Evolutionary conservation across 2,329 filamentous ascomycete genomes (phyloP), one percentile per base, ranked within the genome.

Genomic region (Blastomyces percursus): DNA sequence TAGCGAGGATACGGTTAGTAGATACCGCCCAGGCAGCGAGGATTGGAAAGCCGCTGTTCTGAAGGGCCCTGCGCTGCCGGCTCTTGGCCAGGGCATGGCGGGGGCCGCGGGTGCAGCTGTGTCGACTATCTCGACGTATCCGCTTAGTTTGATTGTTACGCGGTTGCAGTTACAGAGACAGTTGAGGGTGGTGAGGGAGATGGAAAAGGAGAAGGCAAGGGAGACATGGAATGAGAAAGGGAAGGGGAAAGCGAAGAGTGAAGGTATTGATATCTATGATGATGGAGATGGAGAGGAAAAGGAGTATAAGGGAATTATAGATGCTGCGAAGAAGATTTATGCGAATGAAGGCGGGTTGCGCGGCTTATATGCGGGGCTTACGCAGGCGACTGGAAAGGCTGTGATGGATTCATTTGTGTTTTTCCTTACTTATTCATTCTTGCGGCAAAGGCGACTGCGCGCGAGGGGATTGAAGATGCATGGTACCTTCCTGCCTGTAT

Each of bases 341-440:
- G 76, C 79, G 42, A 79, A 82, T 40, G 88, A 91, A 73, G 90
- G 89, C n/a, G 85, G 88, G 3, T 67, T 86, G 21, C 71, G 73
- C 60, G 89, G 87, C 0, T 86, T 96, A 67, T 96, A 89, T 71
- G 81, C 79, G 30, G 87, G 87, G 32, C 73, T 88, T 1, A 75
- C 80, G 7, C 80, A 83, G 44, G 87, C 89, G 70, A 84, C 87
- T 12, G 80, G 78, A 69, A 90, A 89, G 73, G 86, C 84, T 30
- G 80, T 86, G 27, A 81, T 84, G 38, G 90, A 94, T 76, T 89
- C 87, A 62, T 93, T 94, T 71, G 80, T 95, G 60, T 95, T 95
- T 79, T 95, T 95, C 76, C 81, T 93, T 21, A 87, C 89, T 63
- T 95, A 96, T 76, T 89, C 78, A 2, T 82, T 81, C 61, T 68